Percentiles rank a stretch among this genome's conserved stretches.
phyloP scores from a whole-genome alignment of 331 rosid genomes.

The Prunus yedoensis region DNA sequence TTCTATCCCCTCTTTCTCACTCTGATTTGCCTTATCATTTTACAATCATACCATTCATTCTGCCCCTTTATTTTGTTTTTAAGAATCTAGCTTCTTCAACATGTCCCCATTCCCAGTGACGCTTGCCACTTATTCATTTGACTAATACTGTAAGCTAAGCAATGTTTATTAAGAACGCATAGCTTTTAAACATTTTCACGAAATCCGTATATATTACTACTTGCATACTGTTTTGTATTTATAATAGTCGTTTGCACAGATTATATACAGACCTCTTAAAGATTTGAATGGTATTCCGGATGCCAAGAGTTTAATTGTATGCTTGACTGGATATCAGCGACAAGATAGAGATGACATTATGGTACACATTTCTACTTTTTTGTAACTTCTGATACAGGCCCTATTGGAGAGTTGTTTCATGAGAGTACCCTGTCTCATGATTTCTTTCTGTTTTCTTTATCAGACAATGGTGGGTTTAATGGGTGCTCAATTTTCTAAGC shows the following conservation, averaged over 20 bases:
- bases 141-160: neutral
- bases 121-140: neutral
- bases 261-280: conserved; percentile 75
- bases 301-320: conserved; percentile 57
- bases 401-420: neutral
- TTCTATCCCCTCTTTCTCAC: neutral
- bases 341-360: conserved; percentile 95
- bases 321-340: conserved; percentile 93
- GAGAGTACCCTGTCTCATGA: neutral
- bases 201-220: neutral
- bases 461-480: conserved; percentile 83
- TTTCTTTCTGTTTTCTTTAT: conserved; percentile 14
- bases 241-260: conserved; percentile 44
- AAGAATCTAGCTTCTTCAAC: neutral
- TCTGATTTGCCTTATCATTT: neutral
- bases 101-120: neutral
- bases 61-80: neutral
- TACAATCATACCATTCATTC: neutral
- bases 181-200: neutral
- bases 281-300: conserved; percentile 75
- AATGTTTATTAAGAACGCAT: neutral
- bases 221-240: conserved; percentile 10
- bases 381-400: neutral
- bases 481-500: conserved; percentile 88
- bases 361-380: conserved; percentile 40